Conservation (phyloP, 2,329 filamentous ascomycete species). For the Blastomyces emzantsi region DNA sequence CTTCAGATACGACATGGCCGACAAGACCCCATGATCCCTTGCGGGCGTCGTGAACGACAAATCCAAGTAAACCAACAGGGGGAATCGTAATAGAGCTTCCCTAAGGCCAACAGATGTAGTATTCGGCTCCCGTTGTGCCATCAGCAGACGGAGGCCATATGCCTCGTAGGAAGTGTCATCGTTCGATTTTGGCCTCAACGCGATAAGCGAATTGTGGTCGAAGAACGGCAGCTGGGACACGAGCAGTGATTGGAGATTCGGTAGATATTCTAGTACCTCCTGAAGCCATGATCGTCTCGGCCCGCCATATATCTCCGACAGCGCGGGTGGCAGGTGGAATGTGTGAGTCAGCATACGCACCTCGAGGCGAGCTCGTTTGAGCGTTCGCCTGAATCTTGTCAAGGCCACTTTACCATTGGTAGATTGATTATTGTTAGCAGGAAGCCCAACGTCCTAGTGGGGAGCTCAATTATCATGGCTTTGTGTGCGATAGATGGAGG, state of each 20-base stretch:
- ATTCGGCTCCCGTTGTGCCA: constrained; percentile 50
- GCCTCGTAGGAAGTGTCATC: constrained; percentile 3
- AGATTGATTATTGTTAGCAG: not conserved
- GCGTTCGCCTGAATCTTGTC: constrained; percentile 49
- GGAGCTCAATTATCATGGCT: not conserved
- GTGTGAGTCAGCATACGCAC: constrained; percentile 52
- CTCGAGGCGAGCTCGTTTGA: constrained; percentile 45
- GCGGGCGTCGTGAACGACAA: constrained; percentile 47
- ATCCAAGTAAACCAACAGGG: constrained; percentile 49
- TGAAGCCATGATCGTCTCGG: constrained; percentile 51
- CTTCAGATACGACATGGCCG: constrained; percentile 38
- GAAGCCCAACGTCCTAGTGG: not conserved
- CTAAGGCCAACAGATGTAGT: constrained; percentile 48
- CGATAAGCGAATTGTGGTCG: constrained; percentile 49
- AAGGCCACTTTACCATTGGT: constrained; percentile 41
- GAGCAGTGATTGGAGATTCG: constrained; percentile 50
- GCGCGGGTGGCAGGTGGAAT: constrained; percentile 50
- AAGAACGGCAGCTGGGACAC: constrained; percentile 53
- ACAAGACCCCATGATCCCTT: constrained; percentile 42
- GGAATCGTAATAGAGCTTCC: constrained; percentile 45
- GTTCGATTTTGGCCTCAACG: constrained; percentile 31
- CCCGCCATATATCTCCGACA: constrained; percentile 53
- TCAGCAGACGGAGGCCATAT: constrained; percentile 46
- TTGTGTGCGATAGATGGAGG: not conserved
- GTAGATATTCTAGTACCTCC: constrained; percentile 50